Evolutionary conservation across 2,329 filamentous ascomycete genomes (phyloP), one percentile per base, ranked within the genome.

Genomic region (Aureobasidium sp.): DNA sequence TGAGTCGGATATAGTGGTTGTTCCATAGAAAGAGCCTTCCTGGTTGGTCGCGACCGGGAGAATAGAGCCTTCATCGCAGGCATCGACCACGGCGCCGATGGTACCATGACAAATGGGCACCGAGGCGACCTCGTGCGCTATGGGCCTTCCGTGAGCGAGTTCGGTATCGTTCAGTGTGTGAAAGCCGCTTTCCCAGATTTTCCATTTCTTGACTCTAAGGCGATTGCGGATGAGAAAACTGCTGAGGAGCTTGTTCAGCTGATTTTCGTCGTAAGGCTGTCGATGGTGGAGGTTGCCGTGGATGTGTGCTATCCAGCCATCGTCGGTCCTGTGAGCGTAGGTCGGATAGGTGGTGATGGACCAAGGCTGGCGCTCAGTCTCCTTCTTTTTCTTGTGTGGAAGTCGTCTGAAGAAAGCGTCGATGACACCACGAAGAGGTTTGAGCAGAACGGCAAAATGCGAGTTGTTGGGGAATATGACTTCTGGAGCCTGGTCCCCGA

Each of bases 261-360:
- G 87, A 29, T 76, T 75, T 67, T 83, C 77, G 1, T 79, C 80
- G 45, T 87, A 84, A 57, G 87, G 81, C 1, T 87, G 87, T 62
- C 86, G 81, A 70, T 89, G 89, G 77, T 84, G 90, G 11, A 90
- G 84, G 69, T 90, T 89, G 67, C 88, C 88, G 66, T 87, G 87
- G 61, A 90, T 81, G 31, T 86, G 81, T 6, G 90, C 79, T 64
- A 84, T 89, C 88, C 88, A 91, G 48, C 86, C 85, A 57, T 83
- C 73, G 12, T 85, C 78, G 1, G 87, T 89, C 86, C 87, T 90
- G 65, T 91, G 90, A 17, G 79, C 88, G 9, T 78, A 78, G 1
- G 74, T 74, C 2, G 87, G 87, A 8, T 89, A 70, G 64, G 89
- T 89, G 63, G 88, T 72, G 36, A 64, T 49, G 15, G 36, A 20